These are phyloP conservation scores for Chlamydomonas sp. DNA, from an alignment of 139 green algal genomes.

Conservation along the genomic window DNA sequence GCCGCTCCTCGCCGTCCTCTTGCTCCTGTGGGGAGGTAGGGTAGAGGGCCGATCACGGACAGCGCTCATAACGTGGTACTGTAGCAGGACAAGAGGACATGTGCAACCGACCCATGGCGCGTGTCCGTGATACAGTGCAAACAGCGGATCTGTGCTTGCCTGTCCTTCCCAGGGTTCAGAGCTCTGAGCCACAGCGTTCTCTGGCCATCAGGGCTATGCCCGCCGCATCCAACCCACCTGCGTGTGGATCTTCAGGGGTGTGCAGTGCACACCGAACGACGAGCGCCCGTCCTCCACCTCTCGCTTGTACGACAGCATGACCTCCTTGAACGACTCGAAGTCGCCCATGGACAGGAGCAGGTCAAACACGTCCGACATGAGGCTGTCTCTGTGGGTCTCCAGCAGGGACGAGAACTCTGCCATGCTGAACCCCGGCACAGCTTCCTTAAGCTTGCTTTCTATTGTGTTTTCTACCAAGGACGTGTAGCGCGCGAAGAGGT, in stretches of 20 bases:
- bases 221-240: conserved; percentile 6
- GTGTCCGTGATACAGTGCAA: too few species aligned
- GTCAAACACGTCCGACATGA: conserved; percentile 64
- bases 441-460: conserved; percentile 27
- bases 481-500: conserved; percentile 48
- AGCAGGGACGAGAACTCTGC: conserved; percentile 47
- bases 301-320: conserved; percentile 60
- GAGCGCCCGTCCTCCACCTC: not conserved
- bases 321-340: conserved; percentile 64
- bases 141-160: too few species aligned
- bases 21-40: conserved; percentile 47
- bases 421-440: conserved; percentile 54
- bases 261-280: conserved; percentile 35
- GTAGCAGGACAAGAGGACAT: too few species aligned
- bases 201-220: not conserved
- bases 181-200: not conserved
- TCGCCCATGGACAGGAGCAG: conserved; percentile 59
- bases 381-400: conserved; percentile 47
- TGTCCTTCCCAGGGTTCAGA: not conserved
- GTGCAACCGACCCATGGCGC: too few species aligned
- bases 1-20: conserved; percentile 63
- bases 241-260: conserved; percentile 30
- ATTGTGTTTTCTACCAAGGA: conserved; percentile 51
- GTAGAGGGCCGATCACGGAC: not conserved
- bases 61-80: not conserved